Evolutionary conservation across 2,329 filamentous ascomycete species (phyloP).

Genomic region (Diaporthe sp.): DNA sequence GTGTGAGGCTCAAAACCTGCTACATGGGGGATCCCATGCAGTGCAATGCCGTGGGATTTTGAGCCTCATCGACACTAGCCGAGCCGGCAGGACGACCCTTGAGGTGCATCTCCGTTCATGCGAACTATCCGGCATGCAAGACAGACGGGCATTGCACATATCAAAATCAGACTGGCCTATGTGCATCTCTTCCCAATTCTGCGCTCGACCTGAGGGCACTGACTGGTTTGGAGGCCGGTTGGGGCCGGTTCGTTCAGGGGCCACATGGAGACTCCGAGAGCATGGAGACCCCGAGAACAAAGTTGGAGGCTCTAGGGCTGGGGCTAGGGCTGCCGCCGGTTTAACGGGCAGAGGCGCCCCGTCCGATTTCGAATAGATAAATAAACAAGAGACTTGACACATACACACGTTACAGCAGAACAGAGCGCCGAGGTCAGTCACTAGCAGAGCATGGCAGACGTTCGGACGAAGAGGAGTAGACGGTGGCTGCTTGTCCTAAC

Average conservation of each 20-base stretch:
- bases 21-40: slow-evolving; percentile 26
- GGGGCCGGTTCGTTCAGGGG: slow-evolving; percentile 19
- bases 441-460: background rate
- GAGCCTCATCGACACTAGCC: slow-evolving; percentile 34
- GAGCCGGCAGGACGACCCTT: slow-evolving; percentile 17
- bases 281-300: slow-evolving; percentile 23
- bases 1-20: slow-evolving; percentile 38
- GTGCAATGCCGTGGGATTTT: slow-evolving; percentile 14
- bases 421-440: slow-evolving; percentile 8
- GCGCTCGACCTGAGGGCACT: slow-evolving; percentile 23
- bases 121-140: slow-evolving; percentile 5
- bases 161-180: background rate
- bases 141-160: background rate
- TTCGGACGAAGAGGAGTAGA: background rate
- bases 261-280: slow-evolving; percentile 10
- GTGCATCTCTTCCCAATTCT: background rate
- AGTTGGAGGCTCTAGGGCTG: background rate
- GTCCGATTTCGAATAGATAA: slow-evolving; percentile 17
- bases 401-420: slow-evolving; percentile 20
- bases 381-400: slow-evolving; percentile 28
- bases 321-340: slow-evolving; percentile 8
- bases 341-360: background rate
- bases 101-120: slow-evolving; percentile 21
- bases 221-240: slow-evolving; percentile 19
- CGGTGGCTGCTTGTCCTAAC: background rate